Base-by-base conservation (phyloP, 495 filamentous ascomycete species). In the Delitschia confertaspora region DNA sequence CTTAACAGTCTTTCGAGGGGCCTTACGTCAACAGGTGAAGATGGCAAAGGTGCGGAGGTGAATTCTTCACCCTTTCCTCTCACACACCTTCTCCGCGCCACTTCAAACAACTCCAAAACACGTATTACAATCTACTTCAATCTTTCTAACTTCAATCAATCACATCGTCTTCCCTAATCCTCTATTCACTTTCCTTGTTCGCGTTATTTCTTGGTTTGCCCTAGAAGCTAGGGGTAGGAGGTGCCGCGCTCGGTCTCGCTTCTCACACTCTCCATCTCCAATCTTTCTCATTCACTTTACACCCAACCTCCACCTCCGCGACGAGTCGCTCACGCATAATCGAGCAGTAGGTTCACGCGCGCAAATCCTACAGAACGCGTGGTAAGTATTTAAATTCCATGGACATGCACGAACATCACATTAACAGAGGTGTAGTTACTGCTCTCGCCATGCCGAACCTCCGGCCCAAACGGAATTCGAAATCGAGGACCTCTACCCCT, bases 401-500 rank as follows among this genome's bases (percentile, higher is more conserved):
- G 14, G 5, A 21, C 27, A 18, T 11, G 10, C 24, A 4, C 8
- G 2, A 27, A 18, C 48, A 35, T 31, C 23, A 11, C 41, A 46
- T 34, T 51, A 4, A 46, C 42, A 51, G 48, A 44, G 21, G 26
- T 34, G 32, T 37, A 46, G 47, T 46, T 18, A 10, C 33, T 11
- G 21, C 30, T 13, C 41, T 33, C 54, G 47, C 38, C 30, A 55
- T 55, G 51, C 32, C 49, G 35, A 31, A 48, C 5, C 39, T 50
- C 19, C 53, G 54, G 6, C 20, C 31, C 6, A 61, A 51, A 27
- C 37, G 58, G n/a, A 49, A 47, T 22, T 38, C 32, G 17, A 47
- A 53, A 45, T 42, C 27, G 55, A 68, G 76, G 11, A 69, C 64
- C 35, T 72, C 75, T 45, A 80, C 74, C 43, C 76, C 77, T 10